Base-by-base conservation (phyloP, 2,329 filamentous ascomycete species). In the Beauveria brongniartii region DNA sequence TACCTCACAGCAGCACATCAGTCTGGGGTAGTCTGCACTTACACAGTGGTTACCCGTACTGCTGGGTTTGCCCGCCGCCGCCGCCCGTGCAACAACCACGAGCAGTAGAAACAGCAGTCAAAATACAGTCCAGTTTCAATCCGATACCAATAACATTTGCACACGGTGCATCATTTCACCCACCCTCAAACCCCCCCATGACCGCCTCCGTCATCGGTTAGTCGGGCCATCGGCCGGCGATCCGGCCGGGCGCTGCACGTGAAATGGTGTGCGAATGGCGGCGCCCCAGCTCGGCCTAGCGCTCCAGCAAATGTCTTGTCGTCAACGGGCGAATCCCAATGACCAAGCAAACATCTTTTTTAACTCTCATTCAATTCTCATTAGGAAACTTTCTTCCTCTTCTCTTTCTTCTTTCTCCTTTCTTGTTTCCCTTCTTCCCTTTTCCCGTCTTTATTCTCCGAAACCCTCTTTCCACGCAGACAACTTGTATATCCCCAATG, bases 231-330 rank as follows among this genome's bases (percentile, higher is more conserved):
- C 59, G 48, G 37, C n/a, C 51, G 55, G 55, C 46, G 55, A 58
- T 58, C 60, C 52, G 52, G 57, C 34, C 48, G 22, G 44, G 20
- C n/a, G 50, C 50, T 46, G 62, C 66, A 68, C 66, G 66, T 68
- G 66, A 66, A 65, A 68, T 68, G 66, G 55, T 65, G 66, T 68
- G 66, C 64, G 63, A 61, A 43, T 46, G 63, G 63, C 63, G 34
- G 63, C 63, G 56, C 62, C 62, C 61, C 56, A 59, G 57, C 61
- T 44, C 41, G 57, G 53, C 47, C 9, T 57, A 55, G 48, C 48
- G 46, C 56, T 47, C 47, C 26, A 59, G 46, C 10, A 5, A 5
- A 20, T 9, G 41, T n/a, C 44, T 5, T 5, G 64, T 50, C 44
- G 30, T 57, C 55, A 12, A 34, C 30, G 12, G 34, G 34, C 34